Evolutionary conservation across 257 asterid genomes (phyloP).

Genomic region (Fraxinus excelsior): DNA sequence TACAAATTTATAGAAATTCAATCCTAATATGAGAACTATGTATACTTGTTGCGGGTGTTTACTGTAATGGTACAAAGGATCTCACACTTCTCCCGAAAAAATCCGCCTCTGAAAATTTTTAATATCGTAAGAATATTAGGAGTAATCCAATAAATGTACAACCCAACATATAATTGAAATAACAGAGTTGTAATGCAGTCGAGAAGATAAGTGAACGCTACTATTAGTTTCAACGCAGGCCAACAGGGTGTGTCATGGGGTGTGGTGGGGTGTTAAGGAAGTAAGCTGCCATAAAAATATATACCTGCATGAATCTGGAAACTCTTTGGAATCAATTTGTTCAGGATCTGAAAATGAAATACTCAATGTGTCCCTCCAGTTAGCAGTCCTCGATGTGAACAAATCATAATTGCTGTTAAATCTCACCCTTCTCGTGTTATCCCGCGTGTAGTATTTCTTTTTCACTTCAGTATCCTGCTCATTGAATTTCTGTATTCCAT

Average conservation of each 20-base stretch:
- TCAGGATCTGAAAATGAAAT: constrained; percentile 32
- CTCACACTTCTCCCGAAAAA: not conserved
- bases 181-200: not conserved
- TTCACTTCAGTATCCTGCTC: constrained; percentile 42
- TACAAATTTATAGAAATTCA: no score
- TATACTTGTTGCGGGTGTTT: no score
- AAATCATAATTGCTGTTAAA: constrained; percentile 43
- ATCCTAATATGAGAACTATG: no score
- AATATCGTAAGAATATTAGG: not conserved
- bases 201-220: not conserved
- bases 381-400: constrained; percentile 42
- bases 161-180: not conserved
- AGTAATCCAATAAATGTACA: not conserved
- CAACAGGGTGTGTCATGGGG: no score
- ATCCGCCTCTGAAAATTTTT: not conserved
- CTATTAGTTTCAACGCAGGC: no score
- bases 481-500: constrained; percentile 28
- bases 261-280: no score
- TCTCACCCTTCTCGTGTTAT: constrained; percentile 26
- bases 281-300: not conserved
- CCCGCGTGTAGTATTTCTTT: constrained; percentile 46
- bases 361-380: constrained; percentile 60
- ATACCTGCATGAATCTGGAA: constrained; percentile 58
- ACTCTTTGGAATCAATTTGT: constrained; percentile 22
- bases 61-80: no score